Percentiles rank a stretch among this genome's conserved stretches.
These are phyloP conservation scores for Scopulariopsis brevicaulis DNA, from an alignment of 2,329 filamentous ascomycete species.

Conservation along the genomic window DNA sequence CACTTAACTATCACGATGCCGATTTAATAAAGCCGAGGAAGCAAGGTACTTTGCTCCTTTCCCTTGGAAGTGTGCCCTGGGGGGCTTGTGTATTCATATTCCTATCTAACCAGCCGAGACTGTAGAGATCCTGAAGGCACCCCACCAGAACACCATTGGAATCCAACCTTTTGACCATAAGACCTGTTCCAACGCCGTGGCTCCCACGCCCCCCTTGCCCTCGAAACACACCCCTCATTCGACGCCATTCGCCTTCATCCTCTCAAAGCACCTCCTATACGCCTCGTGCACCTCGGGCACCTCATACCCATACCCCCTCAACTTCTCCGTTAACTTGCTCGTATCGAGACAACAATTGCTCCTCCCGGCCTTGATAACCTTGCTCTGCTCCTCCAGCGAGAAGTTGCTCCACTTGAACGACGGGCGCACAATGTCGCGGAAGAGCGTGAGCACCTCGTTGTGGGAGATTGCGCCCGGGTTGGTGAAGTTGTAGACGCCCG, in stretches of 20 bases:
- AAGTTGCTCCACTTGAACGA: slow-evolving; percentile 55
- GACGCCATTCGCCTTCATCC: slow-evolving; percentile 46
- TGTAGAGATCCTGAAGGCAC: background rate
- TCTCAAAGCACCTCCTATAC: slow-evolving; percentile 49
- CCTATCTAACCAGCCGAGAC: background rate
- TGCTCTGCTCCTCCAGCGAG: slow-evolving; percentile 51
- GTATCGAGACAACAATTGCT: slow-evolving; percentile 57
- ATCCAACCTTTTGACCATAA: background rate
- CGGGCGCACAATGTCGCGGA: slow-evolving; percentile 52
- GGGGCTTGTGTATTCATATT: no score
- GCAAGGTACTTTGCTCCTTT: no score
- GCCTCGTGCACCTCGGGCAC: slow-evolving; percentile 52
- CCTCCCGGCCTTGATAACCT: slow-evolving; percentile 55
- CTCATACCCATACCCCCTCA: slow-evolving; percentile 45
- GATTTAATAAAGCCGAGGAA: no score
- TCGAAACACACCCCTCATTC: slow-evolving; percentile 21
- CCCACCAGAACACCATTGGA: background rate
- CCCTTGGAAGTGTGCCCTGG: no score
- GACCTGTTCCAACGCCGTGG: background rate
- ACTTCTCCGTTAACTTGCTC: slow-evolving; percentile 47
- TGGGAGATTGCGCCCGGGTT: slow-evolving; percentile 62
- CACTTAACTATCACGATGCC: no score
- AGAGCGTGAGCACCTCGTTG: slow-evolving; percentile 54
- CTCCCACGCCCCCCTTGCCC: background rate
- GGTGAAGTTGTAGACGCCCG: slow-evolving; percentile 58